Conservation (phyloP, 257 asterid species). For the Misopates orontium region DNA sequence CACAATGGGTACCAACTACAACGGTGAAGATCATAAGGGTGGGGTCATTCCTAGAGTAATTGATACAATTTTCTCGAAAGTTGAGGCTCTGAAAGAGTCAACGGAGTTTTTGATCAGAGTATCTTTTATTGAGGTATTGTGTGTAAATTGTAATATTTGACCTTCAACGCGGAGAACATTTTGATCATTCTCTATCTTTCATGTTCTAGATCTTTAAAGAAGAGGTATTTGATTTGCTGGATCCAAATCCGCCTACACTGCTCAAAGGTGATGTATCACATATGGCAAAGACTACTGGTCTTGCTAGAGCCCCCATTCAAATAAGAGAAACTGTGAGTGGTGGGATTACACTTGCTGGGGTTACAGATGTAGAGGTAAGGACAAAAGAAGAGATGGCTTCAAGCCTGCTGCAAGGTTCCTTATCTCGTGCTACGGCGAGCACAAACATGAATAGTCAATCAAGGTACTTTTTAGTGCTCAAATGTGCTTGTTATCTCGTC, state of each 20-base stretch:
- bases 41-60: constrained; percentile 91
- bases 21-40: constrained; percentile 71
- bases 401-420: constrained; percentile 73
- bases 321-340: constrained; percentile 86
- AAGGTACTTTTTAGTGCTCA: constrained; percentile 41
- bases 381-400: constrained; percentile 93
- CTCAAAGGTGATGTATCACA: constrained; percentile 41
- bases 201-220: constrained; percentile 86
- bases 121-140: constrained; percentile 86
- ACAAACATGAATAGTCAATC: constrained; percentile 98
- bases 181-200: constrained; percentile 13
- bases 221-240: constrained; percentile 90
- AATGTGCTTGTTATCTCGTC: not conserved
- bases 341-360: constrained; percentile 93
- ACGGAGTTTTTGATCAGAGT: constrained; percentile 79
- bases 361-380: constrained; percentile 89
- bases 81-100: constrained; percentile 59
- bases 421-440: constrained; percentile 95
- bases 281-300: constrained; percentile 44
- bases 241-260: constrained; percentile 38
- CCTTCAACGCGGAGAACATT: not conserved
- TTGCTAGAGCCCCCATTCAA: constrained; percentile 85
- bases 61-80: constrained; percentile 73
- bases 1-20: constrained; percentile 97
- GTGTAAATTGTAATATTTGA: constrained; percentile 17